phyloP scores from a whole-genome alignment of 345 rosid species.

The Iberis pinnata region DNA sequence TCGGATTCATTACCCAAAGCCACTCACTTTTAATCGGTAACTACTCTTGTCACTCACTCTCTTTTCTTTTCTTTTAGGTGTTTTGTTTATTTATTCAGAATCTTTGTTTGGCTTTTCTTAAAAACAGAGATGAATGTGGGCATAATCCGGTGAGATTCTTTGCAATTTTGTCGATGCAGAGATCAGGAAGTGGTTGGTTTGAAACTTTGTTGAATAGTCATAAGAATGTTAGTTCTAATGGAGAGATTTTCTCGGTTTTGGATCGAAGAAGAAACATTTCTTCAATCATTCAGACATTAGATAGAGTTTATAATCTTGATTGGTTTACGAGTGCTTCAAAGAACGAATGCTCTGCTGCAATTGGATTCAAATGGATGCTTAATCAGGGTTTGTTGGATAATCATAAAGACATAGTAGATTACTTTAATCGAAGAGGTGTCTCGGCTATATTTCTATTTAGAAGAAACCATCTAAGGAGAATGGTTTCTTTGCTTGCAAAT shows the following conservation, averaged over 20 bases:
- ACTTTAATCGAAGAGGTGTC: slow-evolving; percentile 82
- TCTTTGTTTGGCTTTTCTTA: background rate
- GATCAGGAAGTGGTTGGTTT: slow-evolving; percentile 99
- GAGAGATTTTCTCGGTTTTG: slow-evolving; percentile 71
- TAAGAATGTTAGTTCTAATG: slow-evolving; percentile 80
- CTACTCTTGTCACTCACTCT: background rate
- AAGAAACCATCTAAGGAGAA: slow-evolving; percentile 66
- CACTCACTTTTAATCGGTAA: slow-evolving; percentile 79
- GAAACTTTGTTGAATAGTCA: slow-evolving; percentile 95
- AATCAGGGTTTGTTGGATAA: slow-evolving; percentile 88
- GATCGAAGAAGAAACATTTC: slow-evolving; percentile 63
- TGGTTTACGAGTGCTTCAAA: slow-evolving; percentile 85
- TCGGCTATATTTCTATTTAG: slow-evolving; percentile 68
- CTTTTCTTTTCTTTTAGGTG: background rate
- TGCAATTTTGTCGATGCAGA: slow-evolving; percentile 88
- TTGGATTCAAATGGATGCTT: slow-evolving; percentile 99
- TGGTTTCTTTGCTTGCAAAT: slow-evolving; percentile 83
- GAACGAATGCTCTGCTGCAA: slow-evolving; percentile 91
- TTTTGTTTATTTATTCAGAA: background rate
- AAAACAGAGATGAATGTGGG: slow-evolving; percentile 62
- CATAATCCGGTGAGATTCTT: slow-evolving; percentile 74
- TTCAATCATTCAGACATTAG: slow-evolving; percentile 53
- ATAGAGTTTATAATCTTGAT: slow-evolving; percentile 82
- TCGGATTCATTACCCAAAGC: slow-evolving; percentile 64
- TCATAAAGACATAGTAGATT: slow-evolving; percentile 56